A percentile compares a stretch with the other conserved stretches of the same genome.
These are phyloP conservation scores for Paramecium tetraurelia DNA, from an alignment of 73 alveolate genomes.

Conservation along the genomic window DNA sequence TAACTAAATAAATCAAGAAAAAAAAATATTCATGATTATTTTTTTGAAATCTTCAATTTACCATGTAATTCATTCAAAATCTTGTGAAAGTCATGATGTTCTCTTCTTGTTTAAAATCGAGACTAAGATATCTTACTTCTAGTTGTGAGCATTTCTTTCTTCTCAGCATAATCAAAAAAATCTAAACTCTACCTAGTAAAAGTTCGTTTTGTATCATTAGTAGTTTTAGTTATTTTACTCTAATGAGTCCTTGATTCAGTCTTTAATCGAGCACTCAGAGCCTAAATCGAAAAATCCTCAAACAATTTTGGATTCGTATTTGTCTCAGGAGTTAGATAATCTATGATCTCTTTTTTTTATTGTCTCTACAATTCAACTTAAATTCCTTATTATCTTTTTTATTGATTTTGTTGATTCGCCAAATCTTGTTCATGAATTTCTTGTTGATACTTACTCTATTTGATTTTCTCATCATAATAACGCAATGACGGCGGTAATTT, in stretches of 20 bases:
- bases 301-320: background rate
- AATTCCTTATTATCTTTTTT: background rate
- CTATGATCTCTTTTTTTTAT: slow-evolving; percentile 10
- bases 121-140: background rate
- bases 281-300: background rate
- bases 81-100: background rate
- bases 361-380: background rate
- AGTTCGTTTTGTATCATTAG: background rate
- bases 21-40: background rate
- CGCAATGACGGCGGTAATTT: background rate
- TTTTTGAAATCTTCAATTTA: background rate
- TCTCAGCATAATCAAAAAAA: background rate
- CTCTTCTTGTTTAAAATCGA: background rate
- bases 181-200: background rate
- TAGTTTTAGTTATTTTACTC: background rate
- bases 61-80: background rate
- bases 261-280: background rate
- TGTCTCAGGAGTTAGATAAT: background rate
- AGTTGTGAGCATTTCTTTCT: background rate
- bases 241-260: background rate
- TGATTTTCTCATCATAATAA: slow-evolving; percentile 11
- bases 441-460: background rate
- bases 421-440: background rate
- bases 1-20: background rate
- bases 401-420: background rate